These are phyloP conservation scores for Sugiyamaella smithiae DNA, from an alignment of 805 yeast genomes.

Conservation along the genomic window DNA sequence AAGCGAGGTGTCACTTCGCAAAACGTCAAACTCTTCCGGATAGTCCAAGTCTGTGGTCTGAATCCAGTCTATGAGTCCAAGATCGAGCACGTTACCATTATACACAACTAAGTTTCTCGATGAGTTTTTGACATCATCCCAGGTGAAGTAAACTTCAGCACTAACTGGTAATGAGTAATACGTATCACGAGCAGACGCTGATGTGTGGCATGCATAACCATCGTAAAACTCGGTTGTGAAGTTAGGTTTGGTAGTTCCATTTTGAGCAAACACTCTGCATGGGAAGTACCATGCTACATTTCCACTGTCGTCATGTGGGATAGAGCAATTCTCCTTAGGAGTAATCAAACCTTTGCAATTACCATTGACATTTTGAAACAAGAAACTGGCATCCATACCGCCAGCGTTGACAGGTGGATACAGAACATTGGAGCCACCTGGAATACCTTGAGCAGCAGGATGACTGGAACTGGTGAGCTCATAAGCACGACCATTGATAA, in stretches of 20 bases:
- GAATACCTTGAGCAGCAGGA: constrained; percentile 79
- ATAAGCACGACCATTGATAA: constrained; percentile 81
- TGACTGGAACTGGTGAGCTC: constrained; percentile 66
- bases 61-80: constrained; percentile 74
- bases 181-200: constrained; percentile 61
- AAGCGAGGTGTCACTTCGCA: constrained; percentile 52
- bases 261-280: constrained; percentile 65
- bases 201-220: constrained; percentile 93
- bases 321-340: constrained; percentile 64
- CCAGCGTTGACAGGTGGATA: constrained; percentile 89
- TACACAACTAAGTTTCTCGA: constrained; percentile 80
- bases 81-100: constrained; percentile 84
- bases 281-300: constrained; percentile 96
- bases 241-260: constrained; percentile 70
- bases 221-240: constrained; percentile 57
- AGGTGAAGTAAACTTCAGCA: constrained; percentile 81
- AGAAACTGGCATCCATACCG: constrained; percentile 76
- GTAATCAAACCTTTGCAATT: constrained; percentile 73
- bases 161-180: constrained; percentile 57
- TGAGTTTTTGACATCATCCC: constrained; percentile 77
- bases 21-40: constrained; percentile 66
- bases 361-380: constrained; percentile 90
- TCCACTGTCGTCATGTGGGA: constrained; percentile 57
- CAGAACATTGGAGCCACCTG: constrained; percentile 61
- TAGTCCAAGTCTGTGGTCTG: constrained; percentile 63